Conservation (phyloP, 306 rosid genomes). For the Carpinus fangiana region DNA sequence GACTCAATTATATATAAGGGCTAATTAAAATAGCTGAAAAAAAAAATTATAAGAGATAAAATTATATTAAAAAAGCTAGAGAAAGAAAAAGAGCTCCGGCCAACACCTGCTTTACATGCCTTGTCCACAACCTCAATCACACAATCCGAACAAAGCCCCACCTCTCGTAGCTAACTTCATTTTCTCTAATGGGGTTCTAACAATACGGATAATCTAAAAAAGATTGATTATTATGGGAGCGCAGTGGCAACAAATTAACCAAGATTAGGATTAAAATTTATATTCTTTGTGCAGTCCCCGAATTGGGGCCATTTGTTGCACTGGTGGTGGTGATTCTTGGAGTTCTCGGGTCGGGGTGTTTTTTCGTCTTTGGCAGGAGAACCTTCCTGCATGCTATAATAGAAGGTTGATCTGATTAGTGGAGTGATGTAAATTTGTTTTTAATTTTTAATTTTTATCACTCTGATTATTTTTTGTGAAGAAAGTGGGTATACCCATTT, state of each 20-base stretch:
- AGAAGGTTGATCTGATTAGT: constrained; percentile 48
- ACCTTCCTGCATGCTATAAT: constrained; percentile 62
- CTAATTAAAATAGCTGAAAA: too few species aligned
- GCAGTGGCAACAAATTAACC: constrained; percentile 70
- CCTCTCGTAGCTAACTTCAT: constrained; percentile 71
- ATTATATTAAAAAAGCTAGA: too few species aligned
- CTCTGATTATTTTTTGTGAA: constrained; percentile 44
- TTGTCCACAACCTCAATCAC: too few species aligned
- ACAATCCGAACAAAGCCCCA: too few species aligned
- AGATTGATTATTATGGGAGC: constrained; percentile 62
- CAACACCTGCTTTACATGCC: too few species aligned
- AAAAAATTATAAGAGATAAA: too few species aligned
- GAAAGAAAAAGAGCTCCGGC: too few species aligned
- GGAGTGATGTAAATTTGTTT: constrained; percentile 59
- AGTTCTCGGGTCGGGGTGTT: constrained; percentile 73
- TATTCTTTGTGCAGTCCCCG: constrained; percentile 93
- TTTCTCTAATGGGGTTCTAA: constrained; percentile 78
- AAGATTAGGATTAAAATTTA: constrained; percentile 53
- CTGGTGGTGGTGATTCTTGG: constrained; percentile 65
- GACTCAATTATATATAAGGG: too few species aligned
- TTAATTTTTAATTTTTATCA: constrained; percentile 14
- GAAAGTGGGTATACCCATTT: constrained; percentile 39
- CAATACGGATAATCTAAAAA: constrained; percentile 60
- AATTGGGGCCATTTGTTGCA: constrained; percentile 74
- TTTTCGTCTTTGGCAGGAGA: constrained; percentile 69